A percentile compares a stretch with the other conserved stretches of the same genome.
These are phyloP conservation scores for Knoxdaviesia capensis DNA, from an alignment of 2,329 filamentous ascomycete species.

Conservation along the genomic window DNA sequence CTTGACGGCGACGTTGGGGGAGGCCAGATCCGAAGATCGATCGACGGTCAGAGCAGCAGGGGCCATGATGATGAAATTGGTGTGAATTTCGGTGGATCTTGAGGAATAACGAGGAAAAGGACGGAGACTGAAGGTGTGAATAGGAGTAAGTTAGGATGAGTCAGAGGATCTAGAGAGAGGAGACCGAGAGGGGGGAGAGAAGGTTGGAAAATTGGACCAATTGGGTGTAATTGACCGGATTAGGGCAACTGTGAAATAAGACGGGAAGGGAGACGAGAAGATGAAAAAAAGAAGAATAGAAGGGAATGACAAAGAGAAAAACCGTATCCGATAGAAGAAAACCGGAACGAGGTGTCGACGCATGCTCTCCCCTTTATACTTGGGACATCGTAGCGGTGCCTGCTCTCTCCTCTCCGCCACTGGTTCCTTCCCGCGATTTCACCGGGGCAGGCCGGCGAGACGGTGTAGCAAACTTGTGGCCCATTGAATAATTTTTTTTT, in stretches of 20 bases:
- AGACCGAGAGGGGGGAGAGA: not conserved
- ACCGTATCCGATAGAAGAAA: not conserved
- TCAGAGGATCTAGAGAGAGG: not conserved
- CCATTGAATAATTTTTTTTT: conserved; percentile 1
- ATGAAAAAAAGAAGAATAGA: not conserved
- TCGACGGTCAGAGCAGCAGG: conserved; percentile 1
- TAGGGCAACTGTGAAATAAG: not conserved
- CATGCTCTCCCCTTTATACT: too few relatives aligned
- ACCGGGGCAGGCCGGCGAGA: not conserved
- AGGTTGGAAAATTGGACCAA: not conserved
- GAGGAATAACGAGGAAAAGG: not conserved
- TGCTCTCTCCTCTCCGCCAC: not conserved
- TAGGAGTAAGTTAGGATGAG: not conserved
- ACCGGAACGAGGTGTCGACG: not conserved
- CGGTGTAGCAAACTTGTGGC: not conserved
- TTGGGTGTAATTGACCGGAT: not conserved
- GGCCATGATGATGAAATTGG: conserved; percentile 1
- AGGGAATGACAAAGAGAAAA: not conserved
- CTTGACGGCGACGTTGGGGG: conserved; percentile 8
- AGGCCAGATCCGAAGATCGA: conserved; percentile 5
- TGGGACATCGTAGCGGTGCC: too few relatives aligned
- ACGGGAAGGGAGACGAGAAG: not conserved
- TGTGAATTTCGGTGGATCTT: too few relatives aligned
- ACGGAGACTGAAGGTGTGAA: not conserved
- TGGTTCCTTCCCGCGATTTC: not conserved